phyloP scores from a whole-genome alignment of 1,284 basidiomycete genomes.

The Rhodotorula glutinis region DNA sequence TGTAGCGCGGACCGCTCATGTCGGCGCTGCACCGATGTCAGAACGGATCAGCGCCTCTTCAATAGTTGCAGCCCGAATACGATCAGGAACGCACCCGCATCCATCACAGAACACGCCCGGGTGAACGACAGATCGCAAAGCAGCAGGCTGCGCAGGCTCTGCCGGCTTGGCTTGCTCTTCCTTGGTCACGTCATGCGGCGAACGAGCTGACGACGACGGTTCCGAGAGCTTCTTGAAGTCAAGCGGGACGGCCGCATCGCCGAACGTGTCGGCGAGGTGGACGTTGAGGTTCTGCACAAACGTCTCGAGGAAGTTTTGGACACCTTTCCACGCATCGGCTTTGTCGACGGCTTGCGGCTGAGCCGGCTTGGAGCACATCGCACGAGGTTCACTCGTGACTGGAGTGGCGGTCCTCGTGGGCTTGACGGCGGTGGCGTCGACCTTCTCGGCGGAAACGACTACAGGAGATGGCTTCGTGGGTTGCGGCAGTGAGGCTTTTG shows the following conservation, averaged over 20 bases:
- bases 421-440: background rate
- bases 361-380: slow-evolving; percentile 12
- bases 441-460: too few species aligned
- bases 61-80: too few species aligned
- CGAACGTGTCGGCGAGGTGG: slow-evolving; percentile 56
- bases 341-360: slow-evolving; percentile 44
- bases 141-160: background rate
- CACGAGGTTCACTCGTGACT: background rate
- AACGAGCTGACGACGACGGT: too few species aligned
- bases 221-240: slow-evolving; percentile 7
- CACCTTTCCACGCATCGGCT: slow-evolving; percentile 24
- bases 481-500: background rate
- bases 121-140: slow-evolving; percentile 11
- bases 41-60: background rate
- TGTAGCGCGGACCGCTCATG: slow-evolving; percentile 42
- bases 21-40: slow-evolving; percentile 41
- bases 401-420: background rate
- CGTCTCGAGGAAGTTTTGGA: slow-evolving; percentile 57
- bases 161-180: background rate
- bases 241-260: slow-evolving; percentile 43
- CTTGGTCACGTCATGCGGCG: background rate
- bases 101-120: slow-evolving; percentile 31
- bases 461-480: background rate
- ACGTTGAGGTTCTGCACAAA: slow-evolving; percentile 62
- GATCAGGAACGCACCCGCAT: slow-evolving; percentile 12